phyloP scores from a whole-genome alignment of 2,329 filamentous ascomycete species.

The Colletotrichum sublineola region DNA sequence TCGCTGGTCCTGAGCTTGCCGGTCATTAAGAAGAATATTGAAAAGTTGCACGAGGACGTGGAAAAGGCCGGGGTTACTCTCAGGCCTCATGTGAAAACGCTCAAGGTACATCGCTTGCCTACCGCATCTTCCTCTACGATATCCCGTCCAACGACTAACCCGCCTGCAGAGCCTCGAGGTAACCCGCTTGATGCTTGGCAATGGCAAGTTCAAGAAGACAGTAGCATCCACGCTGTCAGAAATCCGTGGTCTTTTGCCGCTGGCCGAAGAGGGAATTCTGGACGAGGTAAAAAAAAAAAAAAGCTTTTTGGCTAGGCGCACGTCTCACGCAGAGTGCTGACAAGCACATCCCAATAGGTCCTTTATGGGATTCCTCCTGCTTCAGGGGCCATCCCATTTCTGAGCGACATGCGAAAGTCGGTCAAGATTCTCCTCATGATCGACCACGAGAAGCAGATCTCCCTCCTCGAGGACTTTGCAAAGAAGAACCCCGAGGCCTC shows the following conservation, averaged over 20 bases:
- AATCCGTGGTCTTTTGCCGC: conserved; percentile 54
- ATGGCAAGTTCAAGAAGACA: conserved; percentile 53
- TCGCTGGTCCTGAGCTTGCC: conserved; percentile 56
- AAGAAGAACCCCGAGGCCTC: conserved; percentile 3
- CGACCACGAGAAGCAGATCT: conserved; percentile 53
- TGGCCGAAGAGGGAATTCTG: conserved; percentile 55
- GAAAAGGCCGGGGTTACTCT: conserved; percentile 54
- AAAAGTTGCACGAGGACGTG: conserved; percentile 54
- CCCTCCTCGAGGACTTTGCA: conserved; percentile 46
- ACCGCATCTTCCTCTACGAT: not conserved
- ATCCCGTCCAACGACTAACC: fast-evolving
- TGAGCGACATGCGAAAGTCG: conserved; percentile 48
- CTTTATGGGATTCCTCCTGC: conserved; percentile 58
- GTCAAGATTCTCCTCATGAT: conserved; percentile 54
- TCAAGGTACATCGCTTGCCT: conserved; percentile 51
- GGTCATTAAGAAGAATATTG: conserved; percentile 54
- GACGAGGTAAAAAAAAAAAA: conserved; percentile 49
- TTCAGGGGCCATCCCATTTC: conserved; percentile 49
- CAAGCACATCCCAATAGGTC: conserved; percentile 41
- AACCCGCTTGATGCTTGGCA: conserved; percentile 57
- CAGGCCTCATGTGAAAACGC: conserved; percentile 60
- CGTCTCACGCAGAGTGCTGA: not conserved
- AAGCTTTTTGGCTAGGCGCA: not conserved
- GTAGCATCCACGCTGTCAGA: conserved; percentile 57
- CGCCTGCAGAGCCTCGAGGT: conserved; percentile 50